Conservation (phyloP, 148 eudicot genomes). For the Limonium bicolor region DNA sequence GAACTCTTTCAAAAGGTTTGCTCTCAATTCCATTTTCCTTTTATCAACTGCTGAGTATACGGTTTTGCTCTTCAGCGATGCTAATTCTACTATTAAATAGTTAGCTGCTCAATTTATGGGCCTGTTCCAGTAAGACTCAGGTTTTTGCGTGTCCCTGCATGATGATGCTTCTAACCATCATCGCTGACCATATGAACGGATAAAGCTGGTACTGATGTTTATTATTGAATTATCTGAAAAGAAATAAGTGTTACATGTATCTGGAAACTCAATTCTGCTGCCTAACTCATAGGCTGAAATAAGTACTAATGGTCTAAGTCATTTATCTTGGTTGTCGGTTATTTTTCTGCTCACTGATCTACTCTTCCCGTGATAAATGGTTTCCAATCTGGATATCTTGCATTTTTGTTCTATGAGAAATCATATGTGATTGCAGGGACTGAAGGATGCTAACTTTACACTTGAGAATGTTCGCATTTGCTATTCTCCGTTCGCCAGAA, state of each 20-base stretch:
- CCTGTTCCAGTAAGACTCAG: not conserved
- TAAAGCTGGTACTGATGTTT: not conserved
- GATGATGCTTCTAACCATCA: not conserved
- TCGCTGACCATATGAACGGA: not conserved
- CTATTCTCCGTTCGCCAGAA: slow-evolving; percentile 93
- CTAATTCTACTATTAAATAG: not conserved
- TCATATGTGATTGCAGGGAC: slow-evolving; percentile 33
- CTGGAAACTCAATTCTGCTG: not conserved
- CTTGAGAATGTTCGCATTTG: slow-evolving; percentile 64
- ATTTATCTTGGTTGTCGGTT: not conserved
- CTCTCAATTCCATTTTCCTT: not conserved
- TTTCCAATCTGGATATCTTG: not conserved
- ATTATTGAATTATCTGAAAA: too few relatives aligned
- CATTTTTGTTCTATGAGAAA: not conserved
- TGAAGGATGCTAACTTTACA: slow-evolving; percentile 34
- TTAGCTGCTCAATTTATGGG: not conserved
- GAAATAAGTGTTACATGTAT: too few relatives aligned
- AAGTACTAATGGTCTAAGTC: not conserved
- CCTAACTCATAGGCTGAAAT: not conserved
- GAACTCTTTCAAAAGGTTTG: slow-evolving; percentile 55
- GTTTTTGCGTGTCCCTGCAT: not conserved
- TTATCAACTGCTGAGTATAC: not conserved
- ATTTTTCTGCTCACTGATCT: not conserved
- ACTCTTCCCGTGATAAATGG: not conserved
- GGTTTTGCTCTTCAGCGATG: not conserved